phyloP scores from a whole-genome alignment of 108 stramenopile genomes.

The Skeletonema costatum region DNA sequence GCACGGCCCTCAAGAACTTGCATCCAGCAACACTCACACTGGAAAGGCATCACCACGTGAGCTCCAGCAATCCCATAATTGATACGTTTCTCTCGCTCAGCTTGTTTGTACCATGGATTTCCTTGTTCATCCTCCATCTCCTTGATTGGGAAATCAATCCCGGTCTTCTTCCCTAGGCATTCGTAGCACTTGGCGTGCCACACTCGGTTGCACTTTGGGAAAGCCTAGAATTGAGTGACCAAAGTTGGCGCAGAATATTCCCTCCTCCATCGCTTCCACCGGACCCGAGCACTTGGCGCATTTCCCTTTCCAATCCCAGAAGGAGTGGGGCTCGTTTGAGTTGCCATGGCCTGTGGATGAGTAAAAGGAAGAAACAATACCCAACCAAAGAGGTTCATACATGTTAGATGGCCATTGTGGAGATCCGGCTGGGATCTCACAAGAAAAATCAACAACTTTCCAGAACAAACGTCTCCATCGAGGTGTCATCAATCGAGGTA shows the following conservation, averaged over 20 bases:
- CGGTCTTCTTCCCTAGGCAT: constrained; percentile 16
- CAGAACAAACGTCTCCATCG: constrained; percentile 25
- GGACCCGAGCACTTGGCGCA: constrained; percentile 12
- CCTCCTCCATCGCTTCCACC: constrained; percentile 6
- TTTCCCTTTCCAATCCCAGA: constrained; percentile 28
- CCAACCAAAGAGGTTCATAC: constrained; percentile 39
- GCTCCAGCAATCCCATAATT: constrained; percentile 19
- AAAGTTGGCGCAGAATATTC: constrained; percentile 51
- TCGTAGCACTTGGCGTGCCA: constrained; percentile 38
- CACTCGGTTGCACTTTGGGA: no score
- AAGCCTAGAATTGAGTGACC: constrained; percentile 3
- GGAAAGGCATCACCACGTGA: constrained; percentile 43
- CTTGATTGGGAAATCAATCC: constrained; percentile 1
- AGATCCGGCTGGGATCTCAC: constrained; percentile 4
- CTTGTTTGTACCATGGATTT: constrained; percentile 8
- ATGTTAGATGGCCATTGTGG: constrained; percentile 32
- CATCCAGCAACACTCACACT: constrained; percentile 62
- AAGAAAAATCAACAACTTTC: constrained; percentile 24
- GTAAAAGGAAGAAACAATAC: constrained; percentile 30
- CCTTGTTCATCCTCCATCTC: background rate
- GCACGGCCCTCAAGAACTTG: constrained; percentile 15
- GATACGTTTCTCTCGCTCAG: background rate
- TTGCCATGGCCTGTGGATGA: constrained; percentile 32
- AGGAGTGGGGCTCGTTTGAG: constrained; percentile 16
- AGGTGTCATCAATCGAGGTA: constrained; percentile 17